Base-by-base conservation (phyloP, 441 rosid species). In the Geranium incanum region DNA sequence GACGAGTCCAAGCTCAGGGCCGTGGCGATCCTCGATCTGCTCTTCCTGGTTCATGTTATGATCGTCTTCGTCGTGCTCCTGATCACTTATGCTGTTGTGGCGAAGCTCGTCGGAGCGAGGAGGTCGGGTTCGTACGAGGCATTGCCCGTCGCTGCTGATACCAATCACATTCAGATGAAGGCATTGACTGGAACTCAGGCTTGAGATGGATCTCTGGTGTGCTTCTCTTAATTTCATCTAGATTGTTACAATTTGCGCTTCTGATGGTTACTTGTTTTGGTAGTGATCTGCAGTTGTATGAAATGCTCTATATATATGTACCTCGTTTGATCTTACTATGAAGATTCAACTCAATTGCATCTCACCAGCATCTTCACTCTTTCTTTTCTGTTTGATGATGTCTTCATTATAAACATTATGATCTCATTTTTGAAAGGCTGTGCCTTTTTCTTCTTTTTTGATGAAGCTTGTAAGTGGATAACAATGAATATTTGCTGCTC, bases 81-180 rank as follows among this genome's bases (percentile, higher is more conserved):
- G 78, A 78, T 81, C 15, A 70, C 81, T 7, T 87, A 87, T 15
- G 93, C 86, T 9, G 76, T 87, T 74, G 77, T 83, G 64, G 91
- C 86, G 0, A 88, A 82, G 82, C 77, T 60, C 3, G 77, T 79
- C 8, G 90, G 90, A 8, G 67, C 79, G 4, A 72, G 88, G 79
- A 88, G 87, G 78, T 78, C 79, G 41, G 98, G 86, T 0, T 84
- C 96, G 0, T 95, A 95, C n/a, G 99, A 95, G 73, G 84, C 95
- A 3, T 85, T 95, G 84, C 93, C 97, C n/a, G 75, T 80, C 0
- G 74, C 77, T 2, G 78, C 75, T 8, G 89, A 87, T 81, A 74
- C 85, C 60, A 85, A 79, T 79, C 92, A 83, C 68, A 86, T 93
- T 84, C 99, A 95, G 87, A 90, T 95, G 98, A 95, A 95, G 82